Percentiles rank a stretch among this genome's conserved stretches.
Conservation (phyloP, 2,329 filamentous ascomycete species). For the Emergomyces orientalis region DNA sequence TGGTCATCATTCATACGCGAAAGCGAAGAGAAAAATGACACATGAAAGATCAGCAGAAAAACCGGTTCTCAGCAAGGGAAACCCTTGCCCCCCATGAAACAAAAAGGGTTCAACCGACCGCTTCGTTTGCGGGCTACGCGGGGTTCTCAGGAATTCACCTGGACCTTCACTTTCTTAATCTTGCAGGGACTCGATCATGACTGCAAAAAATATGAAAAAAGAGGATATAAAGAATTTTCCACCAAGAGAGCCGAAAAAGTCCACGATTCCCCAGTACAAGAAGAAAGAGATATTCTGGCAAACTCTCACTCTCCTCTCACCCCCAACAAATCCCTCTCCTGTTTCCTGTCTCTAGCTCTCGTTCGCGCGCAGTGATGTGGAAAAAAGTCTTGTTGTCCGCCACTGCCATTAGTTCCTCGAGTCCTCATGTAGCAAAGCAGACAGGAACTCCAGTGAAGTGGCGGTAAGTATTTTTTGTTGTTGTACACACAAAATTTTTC, state of each 20-base stretch:
- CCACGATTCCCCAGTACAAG: background rate
- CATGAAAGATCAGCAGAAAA: background rate
- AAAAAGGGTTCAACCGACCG: background rate
- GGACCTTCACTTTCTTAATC: background rate
- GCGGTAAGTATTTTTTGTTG: constrained; percentile 12
- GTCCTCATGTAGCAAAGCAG: constrained; percentile 35
- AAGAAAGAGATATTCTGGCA: background rate
- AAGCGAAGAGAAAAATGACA: background rate
- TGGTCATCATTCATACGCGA: constrained; percentile 30
- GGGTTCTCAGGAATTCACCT: background rate
- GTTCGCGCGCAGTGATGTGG: background rate
- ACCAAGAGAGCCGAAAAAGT: background rate
- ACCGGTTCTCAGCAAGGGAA: background rate
- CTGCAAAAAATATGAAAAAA: background rate
- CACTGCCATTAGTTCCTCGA: constrained; percentile 37
- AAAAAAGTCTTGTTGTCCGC: constrained; percentile 23
- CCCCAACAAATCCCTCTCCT: background rate
- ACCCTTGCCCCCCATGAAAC: background rate
- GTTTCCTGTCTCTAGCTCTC: background rate
- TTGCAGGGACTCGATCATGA: background rate
- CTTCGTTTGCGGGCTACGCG: background rate
- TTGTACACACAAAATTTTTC: background rate
- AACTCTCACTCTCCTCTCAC: background rate
- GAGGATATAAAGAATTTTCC: background rate
- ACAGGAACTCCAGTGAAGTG: constrained; percentile 34